Evolutionary conservation across 169 alveolate species (phyloP), one percentile per base, ranked within the genome.

Genomic region (Plasmodium falciparum): DNA sequence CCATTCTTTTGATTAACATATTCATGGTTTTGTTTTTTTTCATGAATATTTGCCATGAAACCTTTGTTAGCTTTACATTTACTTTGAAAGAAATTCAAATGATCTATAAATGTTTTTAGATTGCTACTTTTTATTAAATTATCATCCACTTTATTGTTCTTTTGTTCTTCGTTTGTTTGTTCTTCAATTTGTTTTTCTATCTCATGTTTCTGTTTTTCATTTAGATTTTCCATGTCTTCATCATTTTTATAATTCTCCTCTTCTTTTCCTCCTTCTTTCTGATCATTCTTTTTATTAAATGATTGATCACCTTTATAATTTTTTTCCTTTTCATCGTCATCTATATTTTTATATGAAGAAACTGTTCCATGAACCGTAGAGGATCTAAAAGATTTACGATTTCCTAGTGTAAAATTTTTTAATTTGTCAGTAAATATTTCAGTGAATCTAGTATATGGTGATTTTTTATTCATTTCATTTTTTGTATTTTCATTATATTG

Each of bases 381-480:
- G n/a, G 70, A 76, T 1, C 70, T 62, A 2, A 65, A 20, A 5
- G 89, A 76, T 58, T 65, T 76, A 24, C 70, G 63, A 50, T 15
- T 45, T 49, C 69, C 59, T 56, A 76, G 75, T 33, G 75, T 76
- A 24, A 76, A 76, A 13, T 66, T 63, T 49, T 49, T 76, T 22
- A 76, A 47, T 65, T 33, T 47, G 17, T 43, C 50, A 1, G 89
- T 63, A 52, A 76, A 6, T 13, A 76, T 76, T 65, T 76, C 89
- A n/a, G 89, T 76, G 52, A 76, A 63, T 45, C 89, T 47, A 56
- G 62, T 63, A 43, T 76, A 76, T 50, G 67, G 70, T 11, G 74
- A 63, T 26, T 76, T 76, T 29, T 33, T 71, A 45, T 71, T 43
- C 7, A 12, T 39, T 20, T 9, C 54, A 5, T 61, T 56, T 11